Conservation (phyloP, 2,329 filamentous ascomycete species). For the Chaetomium strumarium region DNA sequence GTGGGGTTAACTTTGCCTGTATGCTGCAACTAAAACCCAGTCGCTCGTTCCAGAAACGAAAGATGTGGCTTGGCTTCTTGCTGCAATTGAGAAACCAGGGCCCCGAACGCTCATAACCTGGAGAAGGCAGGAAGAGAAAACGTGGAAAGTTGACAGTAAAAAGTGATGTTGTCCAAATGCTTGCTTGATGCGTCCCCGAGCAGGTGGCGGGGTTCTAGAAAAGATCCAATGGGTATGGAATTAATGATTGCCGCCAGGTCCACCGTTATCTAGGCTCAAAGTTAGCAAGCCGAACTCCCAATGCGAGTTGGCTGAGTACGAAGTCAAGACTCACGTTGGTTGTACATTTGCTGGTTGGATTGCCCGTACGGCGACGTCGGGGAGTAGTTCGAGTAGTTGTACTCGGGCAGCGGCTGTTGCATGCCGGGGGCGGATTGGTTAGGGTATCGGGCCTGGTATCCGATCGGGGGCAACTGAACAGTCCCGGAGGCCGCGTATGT, state of each 20-base stretch:
- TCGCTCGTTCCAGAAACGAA: too few species aligned
- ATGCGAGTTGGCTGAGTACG: not conserved
- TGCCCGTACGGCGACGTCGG: conserved; percentile 54
- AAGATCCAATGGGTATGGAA: not conserved
- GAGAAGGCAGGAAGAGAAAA: not conserved
- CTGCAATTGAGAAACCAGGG: not conserved
- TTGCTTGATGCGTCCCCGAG: not conserved
- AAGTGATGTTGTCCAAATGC: not conserved
- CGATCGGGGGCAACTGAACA: conserved; percentile 68
- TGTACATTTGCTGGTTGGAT: conserved; percentile 54
- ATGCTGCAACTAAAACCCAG: too few species aligned
- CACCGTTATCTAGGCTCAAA: conserved; percentile 25
- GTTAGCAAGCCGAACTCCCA: conserved; percentile 10
- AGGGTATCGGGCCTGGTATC: conserved; percentile 65
- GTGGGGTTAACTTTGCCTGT: not conserved
- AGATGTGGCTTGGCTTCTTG: too few species aligned
- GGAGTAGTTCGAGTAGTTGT: conserved; percentile 50
- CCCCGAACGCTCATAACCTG: too few species aligned
- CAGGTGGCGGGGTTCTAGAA: not conserved
- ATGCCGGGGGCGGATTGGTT: conserved; percentile 52
- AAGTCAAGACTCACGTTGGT: conserved; percentile 42
- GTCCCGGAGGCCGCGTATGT: conserved; percentile 52
- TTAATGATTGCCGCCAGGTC: conserved; percentile 17
- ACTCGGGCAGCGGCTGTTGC: conserved; percentile 50
- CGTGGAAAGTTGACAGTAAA: not conserved